Evolutionary conservation across 768 basidiomycete species (phyloP), one percentile per base, ranked within the genome.

Genomic region (Boletus fagicola): DNA sequence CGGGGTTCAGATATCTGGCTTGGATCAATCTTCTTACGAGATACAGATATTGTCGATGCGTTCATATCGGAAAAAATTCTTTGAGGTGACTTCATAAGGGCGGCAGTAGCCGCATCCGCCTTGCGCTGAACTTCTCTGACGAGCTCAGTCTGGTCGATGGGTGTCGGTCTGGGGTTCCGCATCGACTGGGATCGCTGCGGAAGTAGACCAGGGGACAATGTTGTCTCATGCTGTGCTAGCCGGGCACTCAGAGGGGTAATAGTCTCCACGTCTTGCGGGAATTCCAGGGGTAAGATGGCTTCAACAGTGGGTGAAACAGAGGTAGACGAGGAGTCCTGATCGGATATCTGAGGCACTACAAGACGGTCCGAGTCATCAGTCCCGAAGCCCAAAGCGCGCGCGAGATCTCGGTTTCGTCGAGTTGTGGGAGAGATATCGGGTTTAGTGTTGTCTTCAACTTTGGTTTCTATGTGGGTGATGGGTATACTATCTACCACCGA

Each of bases 391-490:
- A 93, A 74, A 18, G 84, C 86, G 54, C 86, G 85, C 2, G 90
- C 87, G n/a, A 93, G 78, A 65, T 88, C 87, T 61, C 87, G 78
- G 61, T 87, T 86, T 52, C 85, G 80, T 55, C 84, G 83, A 43
- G 83, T 80, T 36, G 79, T 82, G 28, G 76, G 83, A 12, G 78
- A 83, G 46, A 53, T 77, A 74, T 64, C 72, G 54, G 54, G 75
- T 70, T 39, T 73, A 65, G 40, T 68, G 63, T 53, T 54, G 38
- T 51, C 57, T 54, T 62, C 66, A 39, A 69, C 53, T 45, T 63
- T 69, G 35, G 51, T 73, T 28, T 75, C 72, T 43, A 63, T 65
- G 16, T 53, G 51, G 65, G 68, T 46, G 68, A 75, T 13, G 77
- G 70, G 79, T 60, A 90, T 82, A 59, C 79, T 81, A 59, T 78